Evolutionary conservation across 2,329 filamentous ascomycete species (phyloP).

Genomic region (Trematosphaeria pertusa): DNA sequence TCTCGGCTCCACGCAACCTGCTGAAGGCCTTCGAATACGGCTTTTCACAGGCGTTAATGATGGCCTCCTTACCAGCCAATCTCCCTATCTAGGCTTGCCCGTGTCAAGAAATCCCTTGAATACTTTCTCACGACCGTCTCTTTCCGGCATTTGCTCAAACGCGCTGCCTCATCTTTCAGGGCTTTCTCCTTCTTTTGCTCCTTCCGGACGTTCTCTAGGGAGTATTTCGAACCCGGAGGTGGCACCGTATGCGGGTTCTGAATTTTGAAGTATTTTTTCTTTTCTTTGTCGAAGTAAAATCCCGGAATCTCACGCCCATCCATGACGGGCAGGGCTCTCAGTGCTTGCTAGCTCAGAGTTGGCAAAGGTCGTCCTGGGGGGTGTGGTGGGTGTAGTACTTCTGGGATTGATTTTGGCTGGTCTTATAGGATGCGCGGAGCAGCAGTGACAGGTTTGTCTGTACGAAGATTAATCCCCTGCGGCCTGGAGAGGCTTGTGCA

Average conservation of each 20-base stretch:
- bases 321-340: conserved; percentile 32
- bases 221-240: conserved; percentile 46
- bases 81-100: conserved; percentile 34
- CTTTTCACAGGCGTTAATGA: neutral
- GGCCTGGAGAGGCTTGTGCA: no score
- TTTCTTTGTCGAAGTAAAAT: conserved; percentile 57
- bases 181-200: conserved; percentile 34
- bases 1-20: no score
- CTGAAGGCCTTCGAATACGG: no score
- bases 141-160: conserved; percentile 21
- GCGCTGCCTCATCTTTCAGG: conserved; percentile 15
- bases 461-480: no score
- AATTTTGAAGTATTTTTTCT: conserved; percentile 59
- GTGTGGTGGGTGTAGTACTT: neutral
- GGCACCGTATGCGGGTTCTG: conserved; percentile 47
- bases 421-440: no score
- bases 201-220: conserved; percentile 49
- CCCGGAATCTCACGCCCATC: conserved; percentile 55
- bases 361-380: neutral
- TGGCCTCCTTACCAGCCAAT: conserved; percentile 23
- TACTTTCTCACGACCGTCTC: conserved; percentile 33
- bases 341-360: neutral
- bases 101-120: conserved; percentile 19
- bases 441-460: no score
- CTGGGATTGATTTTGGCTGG: no score